Evolutionary conservation across 805 yeast species (phyloP).

Genomic region (Ogataea pignaliae): DNA sequence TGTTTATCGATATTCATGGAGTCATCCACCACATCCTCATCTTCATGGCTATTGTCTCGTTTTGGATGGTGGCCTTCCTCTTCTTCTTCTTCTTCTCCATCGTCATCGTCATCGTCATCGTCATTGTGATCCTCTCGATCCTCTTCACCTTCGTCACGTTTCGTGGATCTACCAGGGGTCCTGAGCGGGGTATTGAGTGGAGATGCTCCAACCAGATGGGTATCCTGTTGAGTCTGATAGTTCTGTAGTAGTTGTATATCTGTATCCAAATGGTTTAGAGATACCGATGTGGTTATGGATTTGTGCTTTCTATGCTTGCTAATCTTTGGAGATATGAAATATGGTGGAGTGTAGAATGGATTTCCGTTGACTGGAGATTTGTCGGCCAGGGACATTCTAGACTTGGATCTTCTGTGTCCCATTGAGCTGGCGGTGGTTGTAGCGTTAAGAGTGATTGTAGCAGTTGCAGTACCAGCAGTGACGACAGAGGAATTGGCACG

Average conservation of each 20-base stretch:
- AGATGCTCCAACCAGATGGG: conserved; percentile 13
- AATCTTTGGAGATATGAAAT: conserved; percentile 40
- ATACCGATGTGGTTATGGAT: conserved; percentile 28
- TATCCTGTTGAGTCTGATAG: conserved; percentile 7
- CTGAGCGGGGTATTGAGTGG: conserved; percentile 26
- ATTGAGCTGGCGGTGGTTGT: neutral
- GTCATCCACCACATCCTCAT: conserved; percentile 8
- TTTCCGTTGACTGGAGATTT: conserved; percentile 37
- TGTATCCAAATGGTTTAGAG: conserved; percentile 28
- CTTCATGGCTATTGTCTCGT: neutral
- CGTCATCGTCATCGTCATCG: conserved; percentile 14
- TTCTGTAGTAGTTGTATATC: conserved; percentile 26
- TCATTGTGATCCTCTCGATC: conserved; percentile 2
- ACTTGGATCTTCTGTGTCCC: conserved; percentile 19
- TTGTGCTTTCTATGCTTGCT: conserved; percentile 29
- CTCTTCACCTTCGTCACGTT: conserved; percentile 6
- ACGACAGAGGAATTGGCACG: conserved; percentile 2
- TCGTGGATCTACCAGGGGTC: conserved; percentile 21
- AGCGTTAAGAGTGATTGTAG: neutral
- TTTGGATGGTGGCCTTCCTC: conserved; percentile 4
- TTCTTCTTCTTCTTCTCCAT: conserved; percentile 10
- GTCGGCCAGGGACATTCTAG: conserved; percentile 17
- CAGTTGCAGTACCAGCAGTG: neutral
- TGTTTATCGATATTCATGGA: conserved; percentile 7
- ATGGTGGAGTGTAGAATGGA: conserved; percentile 46